A percentile compares a stretch with the other conserved stretches of the same genome.
Evolutionary conservation across 768 basidiomycete genomes (phyloP).

Genomic region (Lactarius deliciosus): DNA sequence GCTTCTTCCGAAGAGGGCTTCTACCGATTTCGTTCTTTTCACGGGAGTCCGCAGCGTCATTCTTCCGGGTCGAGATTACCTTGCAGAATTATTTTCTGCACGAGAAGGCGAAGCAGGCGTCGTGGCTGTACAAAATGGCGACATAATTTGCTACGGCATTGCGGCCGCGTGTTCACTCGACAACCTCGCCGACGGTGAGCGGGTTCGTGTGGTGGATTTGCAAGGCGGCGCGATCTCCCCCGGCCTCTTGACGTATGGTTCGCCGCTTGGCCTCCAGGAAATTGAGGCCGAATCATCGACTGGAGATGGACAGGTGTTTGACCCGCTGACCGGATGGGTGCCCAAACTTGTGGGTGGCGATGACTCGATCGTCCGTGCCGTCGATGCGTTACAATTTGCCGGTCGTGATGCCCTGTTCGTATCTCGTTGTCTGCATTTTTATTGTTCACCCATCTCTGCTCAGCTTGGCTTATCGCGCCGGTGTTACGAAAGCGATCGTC

Average conservation of each 20-base stretch:
- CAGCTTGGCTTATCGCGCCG: conserved; percentile 71
- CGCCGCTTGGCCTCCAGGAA: conserved; percentile 65
- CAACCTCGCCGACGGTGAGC: conserved; percentile 24
- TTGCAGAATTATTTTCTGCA: conserved; percentile 37
- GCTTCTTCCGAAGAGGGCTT: conserved; percentile 44
- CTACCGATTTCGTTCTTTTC: conserved; percentile 51
- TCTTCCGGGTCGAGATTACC: conserved; percentile 36
- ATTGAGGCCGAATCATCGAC: conserved; percentile 66
- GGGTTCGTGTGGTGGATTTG: conserved; percentile 48
- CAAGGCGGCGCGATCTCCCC: conserved; percentile 66
- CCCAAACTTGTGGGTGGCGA: conserved; percentile 40
- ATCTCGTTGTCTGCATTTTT: background rate
- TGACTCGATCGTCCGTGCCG: conserved; percentile 52
- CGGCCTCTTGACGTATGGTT: conserved; percentile 62
- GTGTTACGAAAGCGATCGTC: conserved; percentile 68
- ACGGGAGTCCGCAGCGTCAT: conserved; percentile 59
- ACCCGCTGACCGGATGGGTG: conserved; percentile 41
- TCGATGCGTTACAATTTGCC: conserved; percentile 71
- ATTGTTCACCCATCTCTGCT: conserved; percentile 17
- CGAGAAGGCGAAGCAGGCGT: conserved; percentile 34
- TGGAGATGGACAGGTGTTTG: conserved; percentile 48
- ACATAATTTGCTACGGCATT: conserved; percentile 52
- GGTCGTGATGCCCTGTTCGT: conserved; percentile 57
- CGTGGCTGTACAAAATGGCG: conserved; percentile 54
- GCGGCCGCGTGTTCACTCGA: conserved; percentile 33